Evolutionary conservation across 106 monocot genomes (phyloP).

Genomic region (Dendrobium chrysotoxum): DNA sequence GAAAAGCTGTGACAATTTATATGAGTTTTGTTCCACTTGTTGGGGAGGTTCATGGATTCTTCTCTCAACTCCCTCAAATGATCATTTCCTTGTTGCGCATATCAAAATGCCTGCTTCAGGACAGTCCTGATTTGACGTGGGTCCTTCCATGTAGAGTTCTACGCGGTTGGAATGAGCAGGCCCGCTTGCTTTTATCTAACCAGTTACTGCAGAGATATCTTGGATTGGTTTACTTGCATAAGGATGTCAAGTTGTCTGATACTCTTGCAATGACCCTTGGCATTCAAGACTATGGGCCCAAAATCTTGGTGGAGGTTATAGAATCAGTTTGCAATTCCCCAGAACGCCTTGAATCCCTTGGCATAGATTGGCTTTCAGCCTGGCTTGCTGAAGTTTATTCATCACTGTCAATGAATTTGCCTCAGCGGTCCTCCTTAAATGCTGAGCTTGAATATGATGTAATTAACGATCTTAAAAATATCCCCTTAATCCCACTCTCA

Average conservation of each 20-base stretch:
- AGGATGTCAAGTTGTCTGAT: slow-evolving; percentile 79
- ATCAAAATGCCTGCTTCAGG: slow-evolving; percentile 76
- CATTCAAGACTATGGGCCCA: slow-evolving; percentile 76
- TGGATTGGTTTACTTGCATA: slow-evolving; percentile 81
- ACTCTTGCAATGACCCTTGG: slow-evolving; percentile 63
- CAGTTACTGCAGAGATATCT: slow-evolving; percentile 63
- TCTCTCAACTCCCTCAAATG: slow-evolving; percentile 83
- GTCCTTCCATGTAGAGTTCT: slow-evolving; percentile 76
- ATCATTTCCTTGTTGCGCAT: slow-evolving; percentile 74
- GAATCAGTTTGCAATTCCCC: slow-evolving; percentile 40
- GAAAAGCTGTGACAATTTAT: slow-evolving; percentile 80
- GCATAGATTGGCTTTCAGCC: slow-evolving; percentile 70
- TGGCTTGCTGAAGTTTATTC: slow-evolving; percentile 56
- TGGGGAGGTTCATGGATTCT: slow-evolving; percentile 95
- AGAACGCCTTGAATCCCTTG: slow-evolving; percentile 38
- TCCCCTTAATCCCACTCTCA: slow-evolving; percentile 81
- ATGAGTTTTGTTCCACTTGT: slow-evolving; percentile 87
- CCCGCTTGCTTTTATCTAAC: slow-evolving; percentile 52
- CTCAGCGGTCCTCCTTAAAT: slow-evolving; percentile 26
- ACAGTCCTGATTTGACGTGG: slow-evolving; percentile 50
- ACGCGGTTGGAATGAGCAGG: slow-evolving; percentile 85
- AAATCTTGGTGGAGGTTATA: slow-evolving; percentile 57
- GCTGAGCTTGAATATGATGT: slow-evolving; percentile 50
- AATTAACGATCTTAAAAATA: slow-evolving; percentile 42
- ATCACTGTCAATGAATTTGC: slow-evolving; percentile 26